Conservation (phyloP, 179 eudicot species). For the Dionaea muscipula region DNA sequence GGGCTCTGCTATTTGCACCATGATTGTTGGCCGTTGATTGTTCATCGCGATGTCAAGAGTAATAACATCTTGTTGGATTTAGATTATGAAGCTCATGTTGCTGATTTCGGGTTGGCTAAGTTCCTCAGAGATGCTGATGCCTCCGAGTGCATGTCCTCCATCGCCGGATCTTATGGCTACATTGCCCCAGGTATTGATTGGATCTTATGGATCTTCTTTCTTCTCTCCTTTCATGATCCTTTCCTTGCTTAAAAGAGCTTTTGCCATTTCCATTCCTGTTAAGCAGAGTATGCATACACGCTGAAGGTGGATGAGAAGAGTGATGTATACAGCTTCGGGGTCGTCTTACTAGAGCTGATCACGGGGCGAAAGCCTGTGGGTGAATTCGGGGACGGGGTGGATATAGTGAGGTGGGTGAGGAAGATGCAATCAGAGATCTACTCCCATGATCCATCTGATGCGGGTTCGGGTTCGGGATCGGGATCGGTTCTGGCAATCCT, state of each 20-base stretch:
- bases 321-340: constrained; percentile 88
- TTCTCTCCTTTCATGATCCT: no score
- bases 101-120: constrained; percentile 97
- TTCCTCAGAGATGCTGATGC: constrained; percentile 50
- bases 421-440: constrained; percentile 47
- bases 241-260: no score
- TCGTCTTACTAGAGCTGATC: constrained; percentile 66
- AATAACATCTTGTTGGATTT: constrained; percentile 80
- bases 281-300: constrained; percentile 72
- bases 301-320: constrained; percentile 78
- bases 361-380: constrained; percentile 74
- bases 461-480: constrained; percentile 54
- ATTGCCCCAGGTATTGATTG: constrained; percentile 83
- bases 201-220: neutral
- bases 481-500: constrained; percentile 61
- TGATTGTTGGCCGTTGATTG: constrained; percentile 72
- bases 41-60: constrained; percentile 90
- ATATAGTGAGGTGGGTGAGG: constrained; percentile 79
- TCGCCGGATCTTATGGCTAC: constrained; percentile 96
- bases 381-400: constrained; percentile 81
- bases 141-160: constrained; percentile 83
- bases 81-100: constrained; percentile 89
- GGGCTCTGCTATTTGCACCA: constrained; percentile 91
- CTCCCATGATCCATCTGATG: constrained; percentile 39
- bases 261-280: neutral